Conservation (phyloP, 495 filamentous ascomycete genomes). For the Penicillium silybi region DNA sequence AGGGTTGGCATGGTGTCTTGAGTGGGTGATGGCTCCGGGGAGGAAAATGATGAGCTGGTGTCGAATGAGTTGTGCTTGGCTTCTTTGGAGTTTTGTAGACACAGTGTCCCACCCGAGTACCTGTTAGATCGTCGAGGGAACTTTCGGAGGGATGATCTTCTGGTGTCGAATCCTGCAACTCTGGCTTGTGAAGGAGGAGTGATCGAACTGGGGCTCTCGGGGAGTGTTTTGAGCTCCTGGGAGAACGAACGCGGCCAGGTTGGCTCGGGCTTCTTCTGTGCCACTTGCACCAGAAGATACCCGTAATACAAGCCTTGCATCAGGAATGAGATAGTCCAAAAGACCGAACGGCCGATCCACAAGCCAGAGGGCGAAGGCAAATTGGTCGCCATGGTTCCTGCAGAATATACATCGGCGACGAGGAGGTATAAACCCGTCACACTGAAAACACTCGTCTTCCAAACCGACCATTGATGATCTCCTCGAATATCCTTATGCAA, state of each 20-base stretch:
- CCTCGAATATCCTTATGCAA: slow-evolving; percentile 21
- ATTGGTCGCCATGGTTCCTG: slow-evolving; percentile 27
- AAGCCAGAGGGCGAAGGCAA: slow-evolving; percentile 11
- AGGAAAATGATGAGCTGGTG: slow-evolving; percentile 14
- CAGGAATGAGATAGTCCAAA: slow-evolving; percentile 35
- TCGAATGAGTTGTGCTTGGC: slow-evolving; percentile 28
- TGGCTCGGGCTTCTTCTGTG: slow-evolving; percentile 4
- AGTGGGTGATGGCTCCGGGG: slow-evolving; percentile 12
- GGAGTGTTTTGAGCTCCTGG: slow-evolving; percentile 27
- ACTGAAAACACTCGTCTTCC: slow-evolving; percentile 20
- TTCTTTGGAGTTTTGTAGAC: slow-evolving; percentile 21
- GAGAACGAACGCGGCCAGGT: slow-evolving; percentile 27
- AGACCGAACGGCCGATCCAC: slow-evolving; percentile 28
- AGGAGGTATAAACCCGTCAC: slow-evolving; percentile 26
- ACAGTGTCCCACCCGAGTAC: slow-evolving; percentile 34
- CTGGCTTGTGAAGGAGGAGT: slow-evolving; percentile 6
- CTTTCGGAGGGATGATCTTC: slow-evolving; percentile 22
- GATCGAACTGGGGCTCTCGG: slow-evolving; percentile 12
- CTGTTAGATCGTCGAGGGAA: slow-evolving; percentile 32
- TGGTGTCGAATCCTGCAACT: slow-evolving; percentile 16
- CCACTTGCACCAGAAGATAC: slow-evolving; percentile 21
- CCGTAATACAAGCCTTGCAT: slow-evolving; percentile 33
- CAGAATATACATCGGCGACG: slow-evolving; percentile 25
- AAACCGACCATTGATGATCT: slow-evolving; percentile 12
- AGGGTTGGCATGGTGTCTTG: not conserved